These are phyloP conservation scores for Podaxis sp. DNA, from an alignment of 768 basidiomycete species.

Conservation along the genomic window DNA sequence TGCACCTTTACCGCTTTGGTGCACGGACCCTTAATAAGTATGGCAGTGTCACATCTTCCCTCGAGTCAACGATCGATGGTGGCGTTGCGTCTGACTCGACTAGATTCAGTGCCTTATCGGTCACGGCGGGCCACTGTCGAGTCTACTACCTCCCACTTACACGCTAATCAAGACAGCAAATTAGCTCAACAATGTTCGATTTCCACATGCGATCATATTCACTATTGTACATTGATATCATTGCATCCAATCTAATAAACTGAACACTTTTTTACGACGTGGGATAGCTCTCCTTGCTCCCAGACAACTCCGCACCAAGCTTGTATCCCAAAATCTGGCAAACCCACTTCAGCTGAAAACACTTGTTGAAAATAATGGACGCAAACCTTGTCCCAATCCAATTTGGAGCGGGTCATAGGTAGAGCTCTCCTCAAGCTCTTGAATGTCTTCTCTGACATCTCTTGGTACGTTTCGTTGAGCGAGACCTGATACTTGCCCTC, in stretches of 20 bases:
- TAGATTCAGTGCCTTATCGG: background rate
- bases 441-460: constrained; percentile 94
- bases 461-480: constrained; percentile 79
- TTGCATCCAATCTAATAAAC: background rate
- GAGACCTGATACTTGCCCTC: constrained; percentile 78
- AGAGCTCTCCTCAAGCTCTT: constrained; percentile 86
- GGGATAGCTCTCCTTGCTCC: constrained; percentile 43
- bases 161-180: too few relatives aligned
- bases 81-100: background rate
- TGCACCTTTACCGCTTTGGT: constrained; percentile 22
- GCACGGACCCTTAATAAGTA: constrained; percentile 37
- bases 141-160: too few relatives aligned
- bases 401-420: constrained; percentile 88
- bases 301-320: constrained; percentile 73
- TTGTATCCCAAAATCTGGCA: constrained; percentile 58
- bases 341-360: background rate
- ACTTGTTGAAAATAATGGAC: background rate
- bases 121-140: too few relatives aligned
- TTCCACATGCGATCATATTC: background rate
- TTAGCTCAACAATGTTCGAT: too few relatives aligned
- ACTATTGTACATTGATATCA: constrained; percentile 7
- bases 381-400: constrained; percentile 92
- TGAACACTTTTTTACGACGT: background rate
- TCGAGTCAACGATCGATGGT: background rate
- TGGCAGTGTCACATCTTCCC: background rate